Evolutionary conservation across 2,329 filamentous ascomycete species (phyloP).

Genomic region (Sporothrix schenckii): DNA sequence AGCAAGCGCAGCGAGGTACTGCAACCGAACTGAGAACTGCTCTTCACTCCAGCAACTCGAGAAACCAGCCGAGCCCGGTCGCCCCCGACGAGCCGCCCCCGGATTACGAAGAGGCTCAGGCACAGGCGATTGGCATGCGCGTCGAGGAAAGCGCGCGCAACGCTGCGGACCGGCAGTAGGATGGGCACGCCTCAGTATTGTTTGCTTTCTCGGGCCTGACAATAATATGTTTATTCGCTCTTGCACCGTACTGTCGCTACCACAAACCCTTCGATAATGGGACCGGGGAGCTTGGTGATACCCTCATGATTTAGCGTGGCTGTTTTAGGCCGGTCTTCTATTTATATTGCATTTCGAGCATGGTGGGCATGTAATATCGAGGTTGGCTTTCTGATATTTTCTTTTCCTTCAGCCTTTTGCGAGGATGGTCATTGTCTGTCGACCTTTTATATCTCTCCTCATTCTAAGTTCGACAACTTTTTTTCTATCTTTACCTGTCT

Average conservation of each 20-base stretch:
- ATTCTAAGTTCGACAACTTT: background rate
- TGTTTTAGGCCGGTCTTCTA: background rate
- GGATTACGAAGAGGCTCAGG: constrained; percentile 88
- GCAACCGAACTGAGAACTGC: constrained; percentile 15
- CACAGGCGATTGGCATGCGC: constrained; percentile 61
- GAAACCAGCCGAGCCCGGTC: constrained; percentile 38
- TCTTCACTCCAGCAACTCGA: background rate
- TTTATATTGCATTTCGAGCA: background rate
- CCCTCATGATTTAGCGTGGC: constrained; percentile 21
- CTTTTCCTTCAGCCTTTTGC: background rate
- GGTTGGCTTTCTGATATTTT: background rate
- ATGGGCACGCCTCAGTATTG: background rate
- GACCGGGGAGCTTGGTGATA: constrained; percentile 31
- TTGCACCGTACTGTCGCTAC: background rate
- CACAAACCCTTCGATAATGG: constrained; percentile 10
- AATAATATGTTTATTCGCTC: no score
- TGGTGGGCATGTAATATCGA: background rate
- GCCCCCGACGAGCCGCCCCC: constrained; percentile 78
- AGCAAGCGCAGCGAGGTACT: constrained; percentile 33
- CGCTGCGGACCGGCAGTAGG: constrained; percentile 65
- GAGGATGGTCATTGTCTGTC: background rate
- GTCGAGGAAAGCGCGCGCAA: constrained; percentile 73
- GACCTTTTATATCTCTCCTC: background rate
- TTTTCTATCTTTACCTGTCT: background rate
- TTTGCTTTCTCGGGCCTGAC: no score